Evolutionary conservation across 306 rosid species (phyloP), one percentile per base, ranked within the genome.

Genomic region (Begonia loranthoides): DNA sequence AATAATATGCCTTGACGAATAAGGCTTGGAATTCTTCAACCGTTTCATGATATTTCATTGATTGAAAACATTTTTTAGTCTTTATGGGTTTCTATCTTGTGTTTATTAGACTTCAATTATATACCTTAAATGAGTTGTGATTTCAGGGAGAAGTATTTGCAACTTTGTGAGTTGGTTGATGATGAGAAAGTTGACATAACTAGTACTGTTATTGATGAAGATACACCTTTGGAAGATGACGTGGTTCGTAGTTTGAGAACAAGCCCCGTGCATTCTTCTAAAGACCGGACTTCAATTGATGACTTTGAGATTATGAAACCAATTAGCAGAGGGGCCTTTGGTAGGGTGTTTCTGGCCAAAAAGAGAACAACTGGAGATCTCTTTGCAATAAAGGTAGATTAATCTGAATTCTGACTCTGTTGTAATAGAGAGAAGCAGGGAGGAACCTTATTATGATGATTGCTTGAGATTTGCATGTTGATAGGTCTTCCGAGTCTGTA

Each of bases 331-430:
- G 99, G 99, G 60, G 99, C 99, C 74, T 90, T 90, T 73, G 99
- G 99, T 65, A 81, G 99, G 73, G 99, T 90, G 74, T 90, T 90
- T 76, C 69, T 90, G 74, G 99, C 99, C 64, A 82, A 82, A 70
- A 90, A 90, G 86, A 83, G 99, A 74, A 82, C 90, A 17, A 90
- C 99, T 8, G 99, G 99, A 54, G 99, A 90, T 69, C 93, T 90
- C 52, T 90, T 90, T 73, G 99, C 99, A 0, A 90, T 90, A 70
- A 90, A 90, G 93, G 99, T 79, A 52, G 70, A 39, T 40, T 47
- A 56, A 41, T 49, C 36, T 28, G 36, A 28, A 28, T 28, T 28
- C 36, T 28, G 36, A 28, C 4, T 28, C 9, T 28, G 6, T 28
- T 7, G 0, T 28, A 28, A 28, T 28, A 28, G 9, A 28, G 36